Percentiles rank a stretch among this genome's conserved stretches.
These are phyloP conservation scores for Spirogloea muscicola DNA, from an alignment of 139 green algal genomes.

Conservation along the genomic window DNA sequence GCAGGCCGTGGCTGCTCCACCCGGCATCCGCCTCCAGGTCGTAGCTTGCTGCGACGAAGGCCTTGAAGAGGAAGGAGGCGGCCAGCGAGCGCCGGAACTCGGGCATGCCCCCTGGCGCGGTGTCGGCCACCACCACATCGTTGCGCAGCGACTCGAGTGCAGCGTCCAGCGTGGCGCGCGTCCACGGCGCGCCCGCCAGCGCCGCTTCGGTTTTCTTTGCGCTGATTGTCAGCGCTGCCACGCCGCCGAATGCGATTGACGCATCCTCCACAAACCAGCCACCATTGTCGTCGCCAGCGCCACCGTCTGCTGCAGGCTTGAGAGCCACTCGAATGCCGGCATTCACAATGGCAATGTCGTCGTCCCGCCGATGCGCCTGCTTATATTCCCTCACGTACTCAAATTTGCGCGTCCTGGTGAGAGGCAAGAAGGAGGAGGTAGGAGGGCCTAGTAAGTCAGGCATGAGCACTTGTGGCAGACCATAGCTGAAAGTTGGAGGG, in stretches of 20 bases:
- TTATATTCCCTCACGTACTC: conserved; percentile 96
- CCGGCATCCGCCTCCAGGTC: conserved; percentile 15
- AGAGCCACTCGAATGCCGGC: conserved; percentile 71
- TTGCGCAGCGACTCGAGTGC: conserved; percentile 63
- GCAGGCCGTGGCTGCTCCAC: not conserved
- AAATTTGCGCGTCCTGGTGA: conserved; percentile 57
- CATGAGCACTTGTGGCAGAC: not conserved
- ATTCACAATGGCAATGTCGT: conserved; percentile 98
- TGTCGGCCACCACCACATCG: conserved; percentile 64
- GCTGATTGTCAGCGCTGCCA: conserved; percentile 62
- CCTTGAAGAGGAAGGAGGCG: conserved; percentile 91
- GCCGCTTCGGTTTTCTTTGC: conserved; percentile 17
- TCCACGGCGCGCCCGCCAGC: conserved; percentile 62
- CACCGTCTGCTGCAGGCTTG: too few relatives aligned
- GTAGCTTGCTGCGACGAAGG: conserved; percentile 63
- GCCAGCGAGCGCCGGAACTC: conserved; percentile 83
- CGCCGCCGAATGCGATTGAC: conserved; percentile 76
- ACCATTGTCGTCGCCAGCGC: too few relatives aligned
- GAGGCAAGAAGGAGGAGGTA: not conserved
- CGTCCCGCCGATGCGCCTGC: conserved; percentile 84
- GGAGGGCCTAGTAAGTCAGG: not conserved
- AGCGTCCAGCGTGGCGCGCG: conserved; percentile 54
- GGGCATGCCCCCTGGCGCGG: conserved; percentile 80
- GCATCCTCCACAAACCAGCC: conserved; percentile 58
- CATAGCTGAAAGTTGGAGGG: not conserved